These are phyloP conservation scores for Dactylonectria estremocensis DNA, from an alignment of 2,329 filamentous ascomycete genomes.

Conservation along the genomic window DNA sequence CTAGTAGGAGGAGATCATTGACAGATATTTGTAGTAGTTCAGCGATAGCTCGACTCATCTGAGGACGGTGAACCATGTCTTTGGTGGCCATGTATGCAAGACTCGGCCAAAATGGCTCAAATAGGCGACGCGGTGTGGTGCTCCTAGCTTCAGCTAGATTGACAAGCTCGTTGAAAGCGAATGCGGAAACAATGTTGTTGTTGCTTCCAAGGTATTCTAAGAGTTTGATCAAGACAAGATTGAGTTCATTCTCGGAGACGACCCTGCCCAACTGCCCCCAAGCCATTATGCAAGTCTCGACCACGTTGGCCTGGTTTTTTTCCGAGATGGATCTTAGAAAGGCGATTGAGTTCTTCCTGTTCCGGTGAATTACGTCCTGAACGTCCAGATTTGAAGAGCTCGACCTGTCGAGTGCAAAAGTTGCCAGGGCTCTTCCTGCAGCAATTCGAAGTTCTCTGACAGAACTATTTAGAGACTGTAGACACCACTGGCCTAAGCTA, in stretches of 20 bases:
- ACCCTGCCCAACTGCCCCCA: conserved; percentile 88
- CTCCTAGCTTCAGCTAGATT: conserved; percentile 78
- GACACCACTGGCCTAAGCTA: conserved; percentile 82
- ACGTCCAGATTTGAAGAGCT: conserved; percentile 39
- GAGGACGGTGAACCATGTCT: conserved; percentile 85
- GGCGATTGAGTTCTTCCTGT: conserved; percentile 79
- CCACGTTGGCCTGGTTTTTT: conserved; percentile 75
- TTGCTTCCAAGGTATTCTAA: conserved; percentile 89
- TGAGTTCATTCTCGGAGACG: conserved; percentile 86
- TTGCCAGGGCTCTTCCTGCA: conserved; percentile 77
- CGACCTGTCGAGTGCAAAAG: conserved; percentile 68
- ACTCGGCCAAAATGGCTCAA: conserved; percentile 91
- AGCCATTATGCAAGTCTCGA: conserved; percentile 88
- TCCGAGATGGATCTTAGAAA: conserved; percentile 82
- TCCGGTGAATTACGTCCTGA: conserved; percentile 48
- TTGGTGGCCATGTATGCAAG: conserved; percentile 87
- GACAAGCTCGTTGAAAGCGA: conserved; percentile 87
- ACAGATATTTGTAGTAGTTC: conserved; percentile 85
- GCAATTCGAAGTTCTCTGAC: conserved; percentile 87
- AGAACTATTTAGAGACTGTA: conserved; percentile 87
- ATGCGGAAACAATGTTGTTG: conserved; percentile 83
- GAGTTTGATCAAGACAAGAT: conserved; percentile 86
- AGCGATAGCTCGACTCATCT: conserved; percentile 84
- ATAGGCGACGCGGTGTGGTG: conserved; percentile 76
- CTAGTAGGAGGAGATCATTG: conserved; percentile 79